Evolutionary conservation across 768 basidiomycete genomes (phyloP), one percentile per base, ranked within the genome.

Genomic region (Lactarius evosmus): DNA sequence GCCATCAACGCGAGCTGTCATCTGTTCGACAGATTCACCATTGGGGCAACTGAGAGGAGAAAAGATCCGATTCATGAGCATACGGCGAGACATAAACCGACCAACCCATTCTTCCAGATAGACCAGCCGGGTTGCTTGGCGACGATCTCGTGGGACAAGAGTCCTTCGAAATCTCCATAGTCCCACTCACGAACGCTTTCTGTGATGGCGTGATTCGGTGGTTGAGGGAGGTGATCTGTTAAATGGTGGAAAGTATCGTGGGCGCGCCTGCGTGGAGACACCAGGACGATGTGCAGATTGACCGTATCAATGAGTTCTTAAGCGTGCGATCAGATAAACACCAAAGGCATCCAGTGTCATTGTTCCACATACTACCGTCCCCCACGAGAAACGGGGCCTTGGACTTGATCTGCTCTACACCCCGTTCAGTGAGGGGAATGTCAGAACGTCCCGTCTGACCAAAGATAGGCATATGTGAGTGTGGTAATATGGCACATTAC

Each of bases 101-200:
- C 79, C 38, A 72, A 88, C 88, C 91, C 93, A 70, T 95, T 89
- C 44, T 74, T 80, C 92, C 93, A 96, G 69, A 95, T 94, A n/a
- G 73, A 70, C 93, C 93, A 98, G 36, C 71, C 73, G 4, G 81
- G 77, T 56, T 77, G 82, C 61, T 76, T 80, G 55, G 79, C 79
- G 65, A 85, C 77, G 69, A 96, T 96, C 69, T 96, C 91, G n/a
- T 83, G 76, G n/a, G 86, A 78, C 30, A 82, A 73, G 46, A 95
- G 82, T 6, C 94, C 95, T 72, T 96, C 95, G 71, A 91, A 97
- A 8, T 91, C 84, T 11, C 95, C 86, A 72, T 96, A 96, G 70
- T 96, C 90, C 93, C 93, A 95, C 73, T 95, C 93, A 49, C 85
- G 79, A 29, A 79, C 86, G 27, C 84, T 81, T 67, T 92, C 90